Base-by-base conservation (phyloP, 2,329 filamentous ascomycete species). In the Colletotrichum sansevieriae region DNA sequence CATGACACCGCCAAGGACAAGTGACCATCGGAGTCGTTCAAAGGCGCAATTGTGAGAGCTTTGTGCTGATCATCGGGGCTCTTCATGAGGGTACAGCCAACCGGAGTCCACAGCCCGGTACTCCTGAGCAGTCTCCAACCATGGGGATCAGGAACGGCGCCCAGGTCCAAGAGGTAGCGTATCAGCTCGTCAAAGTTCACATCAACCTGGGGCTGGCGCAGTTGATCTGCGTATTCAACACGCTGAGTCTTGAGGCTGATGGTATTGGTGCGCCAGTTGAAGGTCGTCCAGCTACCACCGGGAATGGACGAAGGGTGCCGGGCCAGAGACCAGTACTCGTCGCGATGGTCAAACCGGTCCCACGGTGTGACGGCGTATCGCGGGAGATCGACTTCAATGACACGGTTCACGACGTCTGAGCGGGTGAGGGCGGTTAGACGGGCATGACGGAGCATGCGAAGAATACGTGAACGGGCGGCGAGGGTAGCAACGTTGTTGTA, bases 301-400 rank as follows among this genome's bases (percentile, higher is more conserved):
- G 86, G 85, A 49, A 90, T 85, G 12, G 76, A 78, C 54, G 84
- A 87, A 0, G 84, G 83, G 61, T 85, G 80, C 2, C 80, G 76
- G 44, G 84, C 84, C 3, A 89, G 78, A 13, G 79, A 79, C 87
- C 89, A 91, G 77, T 91, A 91, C 58, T 87, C 82, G 0, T 81
- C 77, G 12, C 85, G 82, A 59, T 87, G 78, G 70, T 80, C 77
- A 68, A 85, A 84, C 25, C 88, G 82, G 71, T 90, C 86, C 73
- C 86, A 81, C 0, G 88, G 89, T 63, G 85, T 87, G 55, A 91
- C 88, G 4, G 87, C 89, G 73, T 89, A 90, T 1, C 89, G 84
- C 4, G 89, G 89, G 43, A 91, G 80, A 73, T 91, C 88, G 41
- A 91, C 86, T 74, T 91, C 89, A 43, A 91, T 89, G 60, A 91